Conservation (phyloP, 202 grass and related monocot genomes). For the Schoenoplectus triqueter region DNA sequence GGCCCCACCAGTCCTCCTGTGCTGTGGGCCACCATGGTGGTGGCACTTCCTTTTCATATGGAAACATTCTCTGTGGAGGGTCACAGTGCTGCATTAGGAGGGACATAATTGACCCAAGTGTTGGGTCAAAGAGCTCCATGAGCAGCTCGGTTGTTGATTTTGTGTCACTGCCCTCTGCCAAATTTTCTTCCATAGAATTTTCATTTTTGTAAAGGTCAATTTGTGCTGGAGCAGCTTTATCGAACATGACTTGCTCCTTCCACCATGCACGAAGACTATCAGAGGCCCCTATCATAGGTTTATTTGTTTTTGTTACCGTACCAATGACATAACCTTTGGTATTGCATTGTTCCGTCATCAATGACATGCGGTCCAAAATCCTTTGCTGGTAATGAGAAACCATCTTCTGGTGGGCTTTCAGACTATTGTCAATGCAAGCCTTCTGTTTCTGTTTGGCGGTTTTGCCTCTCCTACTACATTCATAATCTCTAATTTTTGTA, state of each 20-base stretch:
- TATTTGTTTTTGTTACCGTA: conserved; percentile 24
- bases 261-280: conserved; percentile 34
- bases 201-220: conserved; percentile 14
- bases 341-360: conserved; percentile 1
- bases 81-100: conserved; percentile 23
- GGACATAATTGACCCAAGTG: conserved; percentile 16
- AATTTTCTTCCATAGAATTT: background rate
- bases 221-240: background rate
- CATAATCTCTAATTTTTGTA: background rate
- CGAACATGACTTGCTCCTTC: conserved; percentile 32
- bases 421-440: background rate
- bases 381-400: conserved; percentile 27
- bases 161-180: background rate
- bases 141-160: conserved; percentile 13
- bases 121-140: conserved; percentile 16
- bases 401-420: conserved; percentile 27
- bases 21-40: conserved; percentile 27
- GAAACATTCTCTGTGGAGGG: conserved; percentile 29
- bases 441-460: background rate
- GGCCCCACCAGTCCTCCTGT: background rate
- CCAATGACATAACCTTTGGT: conserved; percentile 23
- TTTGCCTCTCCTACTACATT: too few species aligned
- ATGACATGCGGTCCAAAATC: conserved; percentile 35
- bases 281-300: background rate
- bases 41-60: background rate